Conservation (phyloP, 768 basidiomycete genomes). For the Tulasnella sp. region DNA sequence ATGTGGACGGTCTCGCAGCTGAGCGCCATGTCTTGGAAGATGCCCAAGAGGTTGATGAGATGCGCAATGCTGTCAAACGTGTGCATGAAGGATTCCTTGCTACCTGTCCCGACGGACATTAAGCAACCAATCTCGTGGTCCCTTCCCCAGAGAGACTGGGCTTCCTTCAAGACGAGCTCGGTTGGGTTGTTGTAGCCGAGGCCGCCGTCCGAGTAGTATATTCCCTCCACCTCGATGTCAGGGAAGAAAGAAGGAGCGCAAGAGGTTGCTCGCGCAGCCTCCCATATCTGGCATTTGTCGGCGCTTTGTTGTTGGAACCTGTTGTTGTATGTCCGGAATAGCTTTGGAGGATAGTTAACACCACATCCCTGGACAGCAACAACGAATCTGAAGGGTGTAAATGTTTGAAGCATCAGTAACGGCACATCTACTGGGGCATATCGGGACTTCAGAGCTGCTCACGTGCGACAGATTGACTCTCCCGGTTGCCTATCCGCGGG, state of each 20-base stretch:
- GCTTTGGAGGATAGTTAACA: conserved; percentile 1
- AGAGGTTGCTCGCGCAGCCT: conserved; percentile 24
- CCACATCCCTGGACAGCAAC: conserved; percentile 10
- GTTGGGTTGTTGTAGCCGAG: conserved; percentile 17
- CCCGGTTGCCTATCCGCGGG: neutral
- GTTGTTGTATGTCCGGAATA: conserved; percentile 16
- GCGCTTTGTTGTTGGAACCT: neutral
- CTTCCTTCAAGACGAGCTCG: neutral
- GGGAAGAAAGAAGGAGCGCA: conserved; percentile 23
- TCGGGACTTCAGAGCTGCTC: neutral
- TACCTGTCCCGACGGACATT: neutral
- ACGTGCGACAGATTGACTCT: neutral
- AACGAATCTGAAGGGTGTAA: conserved; percentile 12
- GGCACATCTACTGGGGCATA: neutral
- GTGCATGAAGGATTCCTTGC: neutral
- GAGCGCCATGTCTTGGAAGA: too few species aligned
- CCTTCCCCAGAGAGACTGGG: neutral
- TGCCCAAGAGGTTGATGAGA: too few species aligned
- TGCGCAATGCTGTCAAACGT: neutral
- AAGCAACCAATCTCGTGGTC: neutral
- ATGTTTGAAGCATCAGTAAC: neutral
- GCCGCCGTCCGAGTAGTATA: conserved; percentile 13
- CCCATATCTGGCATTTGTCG: conserved; percentile 22
- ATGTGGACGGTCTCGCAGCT: too few species aligned
- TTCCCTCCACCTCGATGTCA: neutral